Evolutionary conservation across 768 basidiomycete species (phyloP), one percentile per base, ranked within the genome.

Genomic region (Krasilnikovozyma curviuscula): DNA sequence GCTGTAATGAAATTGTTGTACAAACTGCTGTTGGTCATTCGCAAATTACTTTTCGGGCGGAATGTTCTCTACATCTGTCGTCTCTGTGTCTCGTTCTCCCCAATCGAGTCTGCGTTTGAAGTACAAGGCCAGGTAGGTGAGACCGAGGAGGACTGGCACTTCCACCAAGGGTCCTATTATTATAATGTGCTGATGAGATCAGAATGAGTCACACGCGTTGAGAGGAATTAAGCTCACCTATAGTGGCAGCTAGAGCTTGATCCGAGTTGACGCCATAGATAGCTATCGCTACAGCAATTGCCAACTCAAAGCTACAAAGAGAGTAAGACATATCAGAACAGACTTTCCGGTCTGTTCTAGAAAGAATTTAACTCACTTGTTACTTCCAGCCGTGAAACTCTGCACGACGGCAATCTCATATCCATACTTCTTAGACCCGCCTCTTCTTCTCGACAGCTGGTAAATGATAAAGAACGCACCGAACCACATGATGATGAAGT

Each of bases 271-370:
- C 74, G 3, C 84, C 83, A 62, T 77, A 86, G 0, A 78, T 74
- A 0, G 80, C 77, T 34, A 83, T 78, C 3, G 77, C 71, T 1
- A 85, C 77, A 0, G 84, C 83, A 45, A 86, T 86, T 0, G 83
- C 81, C 0, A 85, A 70, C 66, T 85, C 81, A 72, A 79, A 57
- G 10, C 52, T 48, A 39, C 44, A 50, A 28, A 6, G 23, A 19
- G 9, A 5, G 14, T 18, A 16, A 0, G 44, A 32, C 40, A 41
- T 38, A 12, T 25, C 13, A 18, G 1, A 6, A n/a, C 19, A 14
- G 23, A 7, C 19, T 12, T n/a, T 18, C 9, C 2, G 38, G 6
- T 28, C 34, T 28, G 27, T 3, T 32, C 32, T 14, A 48, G 23
- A 18, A 27, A 9, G 14, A n/a, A 18, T 65, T 73, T 58, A 40